Base-by-base conservation (phyloP, 106 monocot genomes). In the Dendrobium chrysotoxum region DNA sequence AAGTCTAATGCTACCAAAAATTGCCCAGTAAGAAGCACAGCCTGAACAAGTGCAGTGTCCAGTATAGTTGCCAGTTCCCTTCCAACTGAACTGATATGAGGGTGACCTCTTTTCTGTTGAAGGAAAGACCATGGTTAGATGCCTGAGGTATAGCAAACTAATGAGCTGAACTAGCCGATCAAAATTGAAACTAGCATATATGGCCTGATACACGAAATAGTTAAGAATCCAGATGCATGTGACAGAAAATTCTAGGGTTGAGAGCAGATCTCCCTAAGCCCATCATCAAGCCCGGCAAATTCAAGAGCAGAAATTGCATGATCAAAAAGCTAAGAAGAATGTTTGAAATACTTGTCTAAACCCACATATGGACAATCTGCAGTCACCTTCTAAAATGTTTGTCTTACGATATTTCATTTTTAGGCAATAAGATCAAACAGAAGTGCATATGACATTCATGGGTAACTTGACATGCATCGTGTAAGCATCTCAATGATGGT, bases 11-110 rank as follows among this genome's bases (percentile, higher is more conserved):
- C 91, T 20, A 77, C 86, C 38, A 80, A 85, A 55, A 86, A 80
- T 46, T 99, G 99, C 44, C 90, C 90, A 23, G 95, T 99, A 74
- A 95, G 83, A 87, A 99, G 75, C 66, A 95, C 86, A 75, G 95
- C 87, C 83, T 99, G 93, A 78, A 95, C 76, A 47, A 99, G 91
- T 80, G 99, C 95, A 61, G 93, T 99, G 75, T 99, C 99, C 40
- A 95, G 83, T 81, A 93, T 80, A 71, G 88, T 79, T 75, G 99
- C 95, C 87, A 82, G 81, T 79, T 99, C 99, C 86, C 95, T 89
- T 44, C 95, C 91, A 79, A 88, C 81, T 40, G 99, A 95, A 82
- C 93, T 88, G 76, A 93, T 91, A 79, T 87, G 92, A 40, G 80
- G 75, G n/a, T 87, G 86, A 53, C 87, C 89, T 76, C 91, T 83